Evolutionary conservation across 306 rosid species (phyloP), one percentile per base, ranked within the genome.

Genomic region (Quercus robur): DNA sequence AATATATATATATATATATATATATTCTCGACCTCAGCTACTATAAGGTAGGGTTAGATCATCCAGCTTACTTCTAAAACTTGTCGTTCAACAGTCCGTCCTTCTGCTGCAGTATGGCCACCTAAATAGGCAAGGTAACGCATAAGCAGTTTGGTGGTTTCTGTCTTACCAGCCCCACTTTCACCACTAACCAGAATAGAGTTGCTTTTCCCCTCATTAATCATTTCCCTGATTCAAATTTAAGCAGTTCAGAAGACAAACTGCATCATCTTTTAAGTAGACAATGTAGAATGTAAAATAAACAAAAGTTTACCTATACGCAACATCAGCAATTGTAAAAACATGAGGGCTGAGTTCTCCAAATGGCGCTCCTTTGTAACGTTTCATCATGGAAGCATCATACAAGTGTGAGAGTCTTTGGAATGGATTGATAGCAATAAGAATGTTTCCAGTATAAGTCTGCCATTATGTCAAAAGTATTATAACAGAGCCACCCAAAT

Each of bases 161-260:
- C 98, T 28, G 98, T 94, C 88, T 94, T 92, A 76, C 98, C 98
- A 68, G 98, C 94, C 57, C 98, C 98, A 52, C 98, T 94, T 85
- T 94, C 98, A 71, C 98, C 96, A 69, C 98, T 94, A 73, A 94
- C 98, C 69, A 92, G 90, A 89, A 94, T 92, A 66, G 94, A 92
- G 83, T 91, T 94, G 89, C 88, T 92, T 80, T 90, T 94, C 75
- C 84, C 91, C 85, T 89, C 90, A 83, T 35, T 92, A 46, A 90
- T 85, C 98, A 94, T 94, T 75, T 86, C 93, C 97, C 98, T 94
- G 79, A 78, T 81, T 46, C 71, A 74, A 54, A 33, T 44, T 78
- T 77, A 75, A 51, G 62, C 49, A 75, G 77, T n/a, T 64, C 77
- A 80, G 57, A 63, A 46, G 49, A 82, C 26, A 54, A 84, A 73